phyloP scores from a whole-genome alignment of 306 rosid genomes.

The Vigna mungo region DNA sequence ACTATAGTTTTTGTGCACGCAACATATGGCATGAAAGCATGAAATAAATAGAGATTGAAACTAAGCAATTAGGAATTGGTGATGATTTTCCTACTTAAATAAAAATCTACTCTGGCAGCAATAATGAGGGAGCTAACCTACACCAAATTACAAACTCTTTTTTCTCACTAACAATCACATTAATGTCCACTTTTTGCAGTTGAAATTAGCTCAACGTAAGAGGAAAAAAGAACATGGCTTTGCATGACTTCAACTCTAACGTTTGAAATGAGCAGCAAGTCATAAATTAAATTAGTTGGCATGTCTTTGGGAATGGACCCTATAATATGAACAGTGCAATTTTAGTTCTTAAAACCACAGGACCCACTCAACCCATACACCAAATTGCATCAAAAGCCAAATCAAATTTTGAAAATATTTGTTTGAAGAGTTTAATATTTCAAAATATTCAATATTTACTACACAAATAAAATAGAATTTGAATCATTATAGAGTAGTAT shows the following conservation, averaged over 20 bases:
- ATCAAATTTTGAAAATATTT: no score
- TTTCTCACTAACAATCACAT: neutral
- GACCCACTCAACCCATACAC: no score
- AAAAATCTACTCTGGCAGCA: conserved; percentile 24
- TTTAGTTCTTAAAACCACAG: no score
- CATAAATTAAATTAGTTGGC: conserved; percentile 25
- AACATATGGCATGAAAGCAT: conserved; percentile 18
- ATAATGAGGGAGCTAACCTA: conserved; percentile 27
- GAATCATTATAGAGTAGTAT: no score
- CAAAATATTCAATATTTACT: no score
- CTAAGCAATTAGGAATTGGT: conserved; percentile 9
- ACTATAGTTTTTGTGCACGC: conserved; percentile 10
- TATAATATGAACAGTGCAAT: neutral
- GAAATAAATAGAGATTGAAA: conserved; percentile 29
- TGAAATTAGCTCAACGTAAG: conserved; percentile 21
- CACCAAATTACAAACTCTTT: neutral
- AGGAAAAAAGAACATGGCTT: neutral
- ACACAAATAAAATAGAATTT: no score
- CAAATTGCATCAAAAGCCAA: no score
- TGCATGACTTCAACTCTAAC: neutral
- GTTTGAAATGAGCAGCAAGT: conserved; percentile 18
- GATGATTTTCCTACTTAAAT: neutral
- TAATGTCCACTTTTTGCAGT: conserved; percentile 15
- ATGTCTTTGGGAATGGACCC: neutral
- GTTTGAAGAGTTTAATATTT: no score